These are phyloP conservation scores for Ilex aquifolium DNA, from an alignment of 257 asterid species.

Conservation along the genomic window DNA sequence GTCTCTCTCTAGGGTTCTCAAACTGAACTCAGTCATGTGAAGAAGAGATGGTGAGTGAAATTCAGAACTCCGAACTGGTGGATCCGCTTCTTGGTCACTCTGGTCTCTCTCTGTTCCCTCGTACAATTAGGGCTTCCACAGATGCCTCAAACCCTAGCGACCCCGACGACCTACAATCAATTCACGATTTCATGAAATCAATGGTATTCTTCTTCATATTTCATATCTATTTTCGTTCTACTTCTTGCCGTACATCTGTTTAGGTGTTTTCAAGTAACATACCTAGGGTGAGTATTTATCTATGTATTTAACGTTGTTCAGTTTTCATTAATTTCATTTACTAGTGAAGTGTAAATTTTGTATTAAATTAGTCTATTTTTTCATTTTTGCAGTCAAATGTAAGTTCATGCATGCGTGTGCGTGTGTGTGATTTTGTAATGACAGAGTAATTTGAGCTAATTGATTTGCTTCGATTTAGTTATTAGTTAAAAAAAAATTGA, in stretches of 20 bases:
- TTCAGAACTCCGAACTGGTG: conserved; percentile 21
- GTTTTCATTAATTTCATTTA: neutral
- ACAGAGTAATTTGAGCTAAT: too few relatives aligned
- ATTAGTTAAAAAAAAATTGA: too few relatives aligned
- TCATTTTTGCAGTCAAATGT: too few relatives aligned
- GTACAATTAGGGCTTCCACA: conserved; percentile 44
- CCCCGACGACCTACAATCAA: conserved; percentile 41
- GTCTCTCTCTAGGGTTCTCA: too few relatives aligned
- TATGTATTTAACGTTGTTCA: neutral
- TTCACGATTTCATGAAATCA: conserved; percentile 53
- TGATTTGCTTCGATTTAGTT: too few relatives aligned
- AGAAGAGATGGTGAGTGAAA: conserved; percentile 26
- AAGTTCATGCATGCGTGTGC: too few relatives aligned
- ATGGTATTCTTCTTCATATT: conserved; percentile 26
- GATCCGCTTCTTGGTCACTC: conserved; percentile 48
- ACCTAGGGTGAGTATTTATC: neutral
- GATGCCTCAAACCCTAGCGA: conserved; percentile 17
- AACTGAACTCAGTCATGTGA: too few relatives aligned
- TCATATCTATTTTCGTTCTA: neutral
- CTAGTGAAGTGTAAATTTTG: neutral
- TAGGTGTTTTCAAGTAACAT: conserved; percentile 3
- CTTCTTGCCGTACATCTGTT: conserved; percentile 5
- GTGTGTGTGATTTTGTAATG: too few relatives aligned
- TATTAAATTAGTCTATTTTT: too few relatives aligned
- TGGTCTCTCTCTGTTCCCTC: conserved; percentile 49